Evolutionary conservation across 352 stramenopile species (phyloP).

Genomic region (Phytophthora citricola): DNA sequence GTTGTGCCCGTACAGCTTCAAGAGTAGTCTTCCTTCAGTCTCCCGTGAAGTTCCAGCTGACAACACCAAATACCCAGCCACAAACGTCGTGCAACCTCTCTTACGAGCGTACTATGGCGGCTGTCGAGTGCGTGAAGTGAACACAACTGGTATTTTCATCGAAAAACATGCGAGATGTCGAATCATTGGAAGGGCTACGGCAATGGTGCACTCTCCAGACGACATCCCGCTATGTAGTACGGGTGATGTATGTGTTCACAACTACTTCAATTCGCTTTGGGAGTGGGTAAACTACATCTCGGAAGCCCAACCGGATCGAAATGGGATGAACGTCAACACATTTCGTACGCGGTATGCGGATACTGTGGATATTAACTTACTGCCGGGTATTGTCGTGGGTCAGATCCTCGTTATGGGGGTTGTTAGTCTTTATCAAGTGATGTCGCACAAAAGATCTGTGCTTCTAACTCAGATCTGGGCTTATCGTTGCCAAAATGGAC

Average conservation of each 20-base stretch:
- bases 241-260: slow-evolving; percentile 24
- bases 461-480: slow-evolving; percentile 37
- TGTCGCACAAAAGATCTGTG: slow-evolving; percentile 34
- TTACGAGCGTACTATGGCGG: slow-evolving; percentile 29
- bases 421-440: slow-evolving; percentile 33
- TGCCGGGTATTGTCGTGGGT: slow-evolving; percentile 30
- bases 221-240: slow-evolving; percentile 36
- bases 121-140: slow-evolving; percentile 28
- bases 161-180: slow-evolving; percentile 16
- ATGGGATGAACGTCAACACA: slow-evolving; percentile 26
- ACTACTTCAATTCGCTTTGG: slow-evolving; percentile 35
- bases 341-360: slow-evolving; percentile 31
- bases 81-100: slow-evolving; percentile 16
- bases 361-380: slow-evolving; percentile 17
- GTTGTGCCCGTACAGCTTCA: slow-evolving; percentile 35
- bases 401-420: slow-evolving; percentile 34
- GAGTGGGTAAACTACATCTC: slow-evolving; percentile 25
- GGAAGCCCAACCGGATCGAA: slow-evolving; percentile 5
- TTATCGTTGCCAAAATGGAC: slow-evolving; percentile 16
- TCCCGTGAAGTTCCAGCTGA: slow-evolving; percentile 8
- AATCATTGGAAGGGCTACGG: slow-evolving; percentile 28
- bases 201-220: slow-evolving; percentile 25
- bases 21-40: slow-evolving; percentile 15
- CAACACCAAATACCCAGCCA: slow-evolving; percentile 6
- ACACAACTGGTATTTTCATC: slow-evolving; percentile 29